Base-by-base conservation (phyloP, 2,329 filamentous ascomycete species). In the Grosmannia clavigera region DNA sequence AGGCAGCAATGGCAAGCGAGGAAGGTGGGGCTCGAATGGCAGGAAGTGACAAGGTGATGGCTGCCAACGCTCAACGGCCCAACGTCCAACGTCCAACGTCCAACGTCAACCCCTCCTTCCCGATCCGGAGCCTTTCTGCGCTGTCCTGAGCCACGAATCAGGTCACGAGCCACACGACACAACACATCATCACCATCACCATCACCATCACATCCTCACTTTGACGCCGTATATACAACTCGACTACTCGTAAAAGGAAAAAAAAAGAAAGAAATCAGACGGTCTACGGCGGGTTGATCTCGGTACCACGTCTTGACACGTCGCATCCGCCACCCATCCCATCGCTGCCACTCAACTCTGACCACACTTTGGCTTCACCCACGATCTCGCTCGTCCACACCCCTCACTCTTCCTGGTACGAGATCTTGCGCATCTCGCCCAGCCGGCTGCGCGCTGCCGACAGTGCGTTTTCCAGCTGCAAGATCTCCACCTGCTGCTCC, bases 401-500 rank as follows among this genome's bases (percentile, higher is more conserved):
- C 25, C 10, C 22, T 61, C 75, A 80, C 46, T 92, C 87, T 69
- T 95, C 89, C 70, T 88, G 87, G 75, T 96, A 96, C 5, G 88
- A 92, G 64, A 96, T 90, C 83, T 96, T 96, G 71, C 94, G 85
- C 94, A 99, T 97, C 80, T 99, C 94, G 64, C 94, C 92, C 64
- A 99, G 77, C 59, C 91, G 81, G 69, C 87, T 85, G 66, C 92
- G 81, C 51, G 94, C 94, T 38, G 88, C 78, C 10, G 85, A 80
- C 48, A 99, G 81, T 33, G 83, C 76, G 69, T 97, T 99, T 75
- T 97, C 92, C 65, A 99, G 81, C 74, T 97, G 91, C 60, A 97
- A 79, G 66, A 99, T 99, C 75, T 99, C 92, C 70, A 99, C 94
- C 88, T 99, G 94, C 71, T 99, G 94, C 77, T 99, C 94, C 94